Base-by-base conservation (phyloP, 768 basidiomycete genomes). In the Phaffia tasmanica region DNA sequence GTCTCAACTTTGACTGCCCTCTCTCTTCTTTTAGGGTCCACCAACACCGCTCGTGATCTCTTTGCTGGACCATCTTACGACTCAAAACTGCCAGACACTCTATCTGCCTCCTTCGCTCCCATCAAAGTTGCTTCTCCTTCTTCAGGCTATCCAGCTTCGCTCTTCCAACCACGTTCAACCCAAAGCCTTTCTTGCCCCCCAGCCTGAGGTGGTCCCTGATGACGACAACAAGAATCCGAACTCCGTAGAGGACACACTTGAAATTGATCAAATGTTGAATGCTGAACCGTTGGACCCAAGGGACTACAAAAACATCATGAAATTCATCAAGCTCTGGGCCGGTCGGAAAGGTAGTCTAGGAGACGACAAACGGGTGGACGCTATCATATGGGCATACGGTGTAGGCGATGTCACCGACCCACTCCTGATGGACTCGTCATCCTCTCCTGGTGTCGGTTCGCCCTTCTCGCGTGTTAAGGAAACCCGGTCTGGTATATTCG, bases 381-480 rank as follows among this genome's bases (percentile, higher is more conserved):
- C 67, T 14, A 54, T 69, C 63, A 53, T 69, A 25, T 69, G 67
- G 67, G 57, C 57, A 5, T 64, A 69, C 47, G 67, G 67, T 18
- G 55, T 50, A 25, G 67, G 62, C 3, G 30, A 55, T 6, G 61
- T 68, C 23, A n/a, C 35, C 18, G 55, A 68, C 32, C 60, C 51
- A 21, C n/a, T 55, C 9, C 65, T 67, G 5, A 46, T 65, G 15
- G 25, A 27, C 3, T 19, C 8, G 14, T 47, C 59, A 29, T 21
- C 18, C 57, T 42, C 32, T 35, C 27, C 51, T 29, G 27, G n/a
- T 30, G 8, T 50, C 46, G n/a, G 19, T 42, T 18, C 54, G 47
- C 25, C 63, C n/a, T 14, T 64, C 27, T 48, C 53, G 19, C 8
- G 35, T 18, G 2, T 25, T 7, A n/a, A 46, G 5, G 47, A 49